Conservation (phyloP, 805 yeast genomes). For the Zygosaccharomyces bisporus region DNA sequence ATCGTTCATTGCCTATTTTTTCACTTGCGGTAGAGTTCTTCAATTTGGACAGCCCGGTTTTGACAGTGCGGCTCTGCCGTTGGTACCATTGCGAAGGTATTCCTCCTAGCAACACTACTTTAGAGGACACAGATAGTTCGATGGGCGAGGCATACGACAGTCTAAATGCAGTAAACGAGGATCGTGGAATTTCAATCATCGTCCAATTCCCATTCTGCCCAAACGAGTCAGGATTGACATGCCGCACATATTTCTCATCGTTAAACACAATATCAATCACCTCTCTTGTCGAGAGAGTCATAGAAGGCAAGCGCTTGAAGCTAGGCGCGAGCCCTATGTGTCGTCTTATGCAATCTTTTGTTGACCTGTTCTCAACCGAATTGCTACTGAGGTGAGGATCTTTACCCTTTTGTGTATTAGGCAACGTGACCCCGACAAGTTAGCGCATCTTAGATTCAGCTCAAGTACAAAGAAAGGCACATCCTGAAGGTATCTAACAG, state of each 20-base stretch:
- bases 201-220: conserved; percentile 6
- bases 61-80: conserved; percentile 13
- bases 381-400: not conserved
- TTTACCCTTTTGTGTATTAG: conserved; percentile 1
- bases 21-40: conserved; percentile 2
- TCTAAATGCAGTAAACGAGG: conserved; percentile 60
- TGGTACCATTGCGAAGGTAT: conserved; percentile 55
- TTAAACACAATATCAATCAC: conserved; percentile 19
- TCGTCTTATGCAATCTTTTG: too few relatives aligned
- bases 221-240: conserved; percentile 12
- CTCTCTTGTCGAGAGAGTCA: conserved; percentile 16
- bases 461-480: not conserved
- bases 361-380: not conserved
- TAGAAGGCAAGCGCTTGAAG: conserved; percentile 4
- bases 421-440: conserved; percentile 4
- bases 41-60: conserved; percentile 12
- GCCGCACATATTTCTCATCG: conserved; percentile 20
- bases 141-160: conserved; percentile 49
- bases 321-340: too few relatives aligned
- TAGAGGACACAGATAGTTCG: conserved; percentile 48
- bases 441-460: not conserved
- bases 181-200: conserved; percentile 40
- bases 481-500: too few relatives aligned
- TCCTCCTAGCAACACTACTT: conserved; percentile 51
- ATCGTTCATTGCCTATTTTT: conserved; percentile 7